Percentiles rank a stretch among this genome's conserved stretches.
Conservation (phyloP, 202 grass and related monocot species). For the Bolboschoenoplectus hybrid region DNA sequence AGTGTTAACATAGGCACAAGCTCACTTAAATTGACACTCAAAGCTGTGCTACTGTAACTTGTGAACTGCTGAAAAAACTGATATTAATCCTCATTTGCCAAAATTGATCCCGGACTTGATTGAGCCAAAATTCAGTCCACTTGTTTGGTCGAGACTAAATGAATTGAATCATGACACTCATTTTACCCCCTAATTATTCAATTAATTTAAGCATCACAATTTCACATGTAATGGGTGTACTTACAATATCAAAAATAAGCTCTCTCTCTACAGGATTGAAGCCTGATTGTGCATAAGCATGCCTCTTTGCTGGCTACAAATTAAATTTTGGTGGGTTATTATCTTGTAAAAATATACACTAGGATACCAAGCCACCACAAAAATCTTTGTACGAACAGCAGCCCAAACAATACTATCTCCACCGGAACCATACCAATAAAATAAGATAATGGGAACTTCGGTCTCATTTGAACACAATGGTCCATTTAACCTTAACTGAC, state of each 20-base stretch:
- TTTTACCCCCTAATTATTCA: slow-evolving; percentile 5
- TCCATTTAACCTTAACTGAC: neutral
- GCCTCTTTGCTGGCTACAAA: slow-evolving; percentile 80
- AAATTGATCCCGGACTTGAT: neutral
- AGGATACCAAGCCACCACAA: neutral
- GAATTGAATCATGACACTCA: neutral
- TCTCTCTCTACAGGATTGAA: slow-evolving; percentile 86
- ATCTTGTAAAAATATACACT: neutral
- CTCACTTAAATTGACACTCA: neutral
- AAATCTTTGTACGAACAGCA: neutral
- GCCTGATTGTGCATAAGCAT: slow-evolving; percentile 78
- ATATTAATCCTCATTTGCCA: neutral
- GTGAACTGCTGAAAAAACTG: neutral
- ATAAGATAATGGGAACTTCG: neutral
- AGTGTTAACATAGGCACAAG: neutral
- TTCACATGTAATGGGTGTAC: neutral
- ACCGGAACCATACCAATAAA: neutral
- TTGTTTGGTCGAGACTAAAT: neutral
- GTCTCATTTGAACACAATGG: neutral
- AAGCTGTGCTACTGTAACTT: neutral
- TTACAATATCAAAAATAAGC: slow-evolving; percentile 95
- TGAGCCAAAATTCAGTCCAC: neutral
- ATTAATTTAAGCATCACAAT: neutral
- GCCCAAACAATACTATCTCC: neutral
- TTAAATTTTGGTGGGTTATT: neutral